Evolutionary conservation across 2,329 filamentous ascomycete species (phyloP), one percentile per base, ranked within the genome.

Genomic region (Aspergillus ruber): DNA sequence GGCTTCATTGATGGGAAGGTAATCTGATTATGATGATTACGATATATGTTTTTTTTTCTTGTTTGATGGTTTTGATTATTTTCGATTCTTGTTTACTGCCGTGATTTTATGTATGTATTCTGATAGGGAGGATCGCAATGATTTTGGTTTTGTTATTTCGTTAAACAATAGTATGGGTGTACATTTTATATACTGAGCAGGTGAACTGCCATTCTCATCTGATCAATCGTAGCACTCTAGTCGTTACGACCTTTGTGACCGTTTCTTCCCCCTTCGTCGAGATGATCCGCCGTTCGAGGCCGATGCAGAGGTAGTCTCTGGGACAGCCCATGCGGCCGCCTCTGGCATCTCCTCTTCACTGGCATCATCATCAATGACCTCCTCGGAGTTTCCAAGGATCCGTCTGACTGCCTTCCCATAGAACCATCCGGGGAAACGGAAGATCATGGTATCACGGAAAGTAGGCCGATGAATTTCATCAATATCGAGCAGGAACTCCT

Each of bases 401-500:
- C 57, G 57, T 33, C 65, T 62, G 35, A 67, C 50, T 32, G 61
- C 60, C 49, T 74, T 72, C 45, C 69, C 75, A 72, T 85, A 93
- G 48, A 81, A 64, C 80, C 84, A 94, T 46, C 84, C 64, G 1
- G 93, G 93, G 4, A 95, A 73, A 45, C 85, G 85, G 68, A 86
- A 81, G 40, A 97, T 78, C 50, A 90, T 83, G 0, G 93, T 98
- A 63, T 97, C 87, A 53, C 72, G 80, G 66, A 96, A 72, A 3
- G 84, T 86, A 1, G 93, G 93, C 55, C 78, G 74, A 40, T 79
- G 76, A 50, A 98, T 84, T 66, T 96, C 89, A 50, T 90, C 81
- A 61, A 96, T 83, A 66, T 98, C 91, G 50, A 98, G 82, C 54
- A 96, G 74, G 64, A 85, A 95, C 65, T 96, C 88, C 56, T 86